Evolutionary conservation across 257 asterid genomes (phyloP).

Genomic region (Linaria vulgaris): DNA sequence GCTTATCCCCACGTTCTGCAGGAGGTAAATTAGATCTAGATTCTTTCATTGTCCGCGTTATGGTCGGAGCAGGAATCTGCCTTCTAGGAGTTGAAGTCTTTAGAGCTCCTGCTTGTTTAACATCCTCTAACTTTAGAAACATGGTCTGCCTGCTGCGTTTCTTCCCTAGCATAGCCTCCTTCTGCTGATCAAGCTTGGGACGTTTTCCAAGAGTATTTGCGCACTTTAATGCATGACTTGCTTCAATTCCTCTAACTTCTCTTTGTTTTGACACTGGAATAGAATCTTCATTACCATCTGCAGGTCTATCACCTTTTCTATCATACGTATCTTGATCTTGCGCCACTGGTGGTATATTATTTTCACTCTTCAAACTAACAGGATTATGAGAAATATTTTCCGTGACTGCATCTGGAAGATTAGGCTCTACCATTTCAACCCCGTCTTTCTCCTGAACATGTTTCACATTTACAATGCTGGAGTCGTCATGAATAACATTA

Average conservation of each 20-base stretch:
- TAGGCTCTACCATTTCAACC: constrained; percentile 36
- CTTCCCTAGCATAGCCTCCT: constrained; percentile 94
- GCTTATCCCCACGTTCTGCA: constrained; percentile 74
- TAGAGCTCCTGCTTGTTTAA: constrained; percentile 72
- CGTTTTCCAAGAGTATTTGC: constrained; percentile 81
- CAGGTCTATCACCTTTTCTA: constrained; percentile 46
- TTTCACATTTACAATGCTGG: constrained; percentile 42
- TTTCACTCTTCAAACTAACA: constrained; percentile 51
- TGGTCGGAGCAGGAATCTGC: constrained; percentile 81
- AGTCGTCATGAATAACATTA: constrained; percentile 37
- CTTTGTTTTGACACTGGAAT: constrained; percentile 57
- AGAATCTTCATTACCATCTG: constrained; percentile 64
- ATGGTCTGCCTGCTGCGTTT: constrained; percentile 94
- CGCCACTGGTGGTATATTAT: constrained; percentile 36
- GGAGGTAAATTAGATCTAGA: constrained; percentile 43
- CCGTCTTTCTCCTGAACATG: constrained; percentile 43
- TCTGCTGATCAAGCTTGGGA: constrained; percentile 79
- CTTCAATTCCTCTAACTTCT: constrained; percentile 80
- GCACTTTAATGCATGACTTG: constrained; percentile 63
- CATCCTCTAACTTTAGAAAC: constrained; percentile 90
- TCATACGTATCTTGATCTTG: constrained; percentile 56
- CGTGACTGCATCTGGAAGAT: constrained; percentile 27
- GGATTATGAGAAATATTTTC: constrained; percentile 39
- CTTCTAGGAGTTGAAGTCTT: constrained; percentile 85
- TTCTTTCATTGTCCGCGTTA: constrained; percentile 73